Conservation (phyloP, 345 rosid genomes). For the Erodium maritimum region DNA sequence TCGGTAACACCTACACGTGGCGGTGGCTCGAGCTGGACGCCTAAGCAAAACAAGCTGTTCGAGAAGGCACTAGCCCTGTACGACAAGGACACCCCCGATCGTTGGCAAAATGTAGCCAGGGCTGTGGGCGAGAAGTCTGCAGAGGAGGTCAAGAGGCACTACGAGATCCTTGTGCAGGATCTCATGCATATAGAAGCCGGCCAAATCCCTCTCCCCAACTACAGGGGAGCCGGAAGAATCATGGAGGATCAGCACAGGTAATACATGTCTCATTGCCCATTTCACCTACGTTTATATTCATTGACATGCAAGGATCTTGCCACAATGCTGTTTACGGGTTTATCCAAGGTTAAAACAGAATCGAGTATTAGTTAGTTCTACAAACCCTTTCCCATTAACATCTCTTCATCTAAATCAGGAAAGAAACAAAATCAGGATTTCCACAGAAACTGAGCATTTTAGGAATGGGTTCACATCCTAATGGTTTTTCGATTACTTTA, state of each 20-base stretch:
- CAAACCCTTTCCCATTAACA: not conserved
- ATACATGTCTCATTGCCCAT: too few relatives aligned
- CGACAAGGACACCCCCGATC: constrained; percentile 81
- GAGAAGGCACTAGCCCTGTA: constrained; percentile 76
- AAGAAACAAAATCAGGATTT: too few relatives aligned
- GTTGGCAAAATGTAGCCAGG: constrained; percentile 84
- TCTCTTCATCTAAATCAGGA: not conserved
- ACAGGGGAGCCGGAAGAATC: constrained; percentile 27
- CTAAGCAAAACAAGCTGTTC: constrained; percentile 64
- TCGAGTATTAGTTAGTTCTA: too few relatives aligned
- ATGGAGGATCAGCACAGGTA: constrained; percentile 18
- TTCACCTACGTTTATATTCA: too few relatives aligned
- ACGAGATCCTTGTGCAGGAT: constrained; percentile 75
- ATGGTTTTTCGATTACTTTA: too few relatives aligned
- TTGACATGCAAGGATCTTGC: too few relatives aligned
- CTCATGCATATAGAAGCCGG: constrained; percentile 60
- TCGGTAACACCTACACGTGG: constrained; percentile 30
- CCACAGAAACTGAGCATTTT: too few relatives aligned
- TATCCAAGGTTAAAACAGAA: too few relatives aligned
- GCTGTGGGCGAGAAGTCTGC: constrained; percentile 69
- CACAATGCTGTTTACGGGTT: too few relatives aligned
- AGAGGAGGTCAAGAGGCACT: constrained; percentile 74
- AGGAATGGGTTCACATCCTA: too few relatives aligned
- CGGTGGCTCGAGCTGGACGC: constrained; percentile 53
- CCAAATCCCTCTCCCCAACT: constrained; percentile 53